Evolutionary conservation across 2,329 filamentous ascomycete species (phyloP).

Genomic region (Nemania bipapillata): DNA sequence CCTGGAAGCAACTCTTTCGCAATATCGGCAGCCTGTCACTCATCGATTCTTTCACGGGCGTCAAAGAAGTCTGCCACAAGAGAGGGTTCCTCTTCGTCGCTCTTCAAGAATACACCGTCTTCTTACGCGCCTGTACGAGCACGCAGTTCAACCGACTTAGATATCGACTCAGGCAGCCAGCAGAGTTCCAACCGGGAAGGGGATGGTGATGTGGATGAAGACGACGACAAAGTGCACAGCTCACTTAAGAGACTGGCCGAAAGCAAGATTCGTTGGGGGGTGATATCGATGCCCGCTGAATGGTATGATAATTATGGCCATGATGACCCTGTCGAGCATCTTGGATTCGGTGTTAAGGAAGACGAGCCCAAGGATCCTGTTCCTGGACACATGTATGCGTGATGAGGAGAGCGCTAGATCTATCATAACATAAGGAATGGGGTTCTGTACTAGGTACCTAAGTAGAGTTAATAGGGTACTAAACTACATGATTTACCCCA

Average conservation of each 20-base stretch:
- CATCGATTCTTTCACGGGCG: neutral
- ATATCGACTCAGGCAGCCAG: neutral
- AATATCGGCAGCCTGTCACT: conserved; percentile 37
- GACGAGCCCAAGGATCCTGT: neutral
- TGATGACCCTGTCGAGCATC: conserved; percentile 7
- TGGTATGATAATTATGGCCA: conserved; percentile 10
- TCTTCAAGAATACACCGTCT: neutral
- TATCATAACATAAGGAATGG: no score
- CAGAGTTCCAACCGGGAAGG: neutral
- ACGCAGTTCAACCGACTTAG: neutral
- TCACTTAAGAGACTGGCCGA: conserved; percentile 1
- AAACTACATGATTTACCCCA: no score
- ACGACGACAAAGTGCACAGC: neutral
- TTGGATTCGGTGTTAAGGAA: conserved; percentile 19
- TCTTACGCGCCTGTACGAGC: neutral
- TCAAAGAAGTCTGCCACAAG: neutral
- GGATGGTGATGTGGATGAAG: neutral
- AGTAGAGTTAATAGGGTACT: no score
- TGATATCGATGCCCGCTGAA: conserved; percentile 8
- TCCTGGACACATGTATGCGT: conserved; percentile 14
- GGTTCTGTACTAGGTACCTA: no score
- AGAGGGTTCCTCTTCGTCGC: neutral
- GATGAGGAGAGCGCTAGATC: neutral
- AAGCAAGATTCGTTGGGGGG: conserved; percentile 19
- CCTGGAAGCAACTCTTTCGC: conserved; percentile 36